Percentiles rank a stretch among this genome's conserved stretches.
Conservation (phyloP, 495 filamentous ascomycete genomes). For the Lichenothelia convexa region DNA sequence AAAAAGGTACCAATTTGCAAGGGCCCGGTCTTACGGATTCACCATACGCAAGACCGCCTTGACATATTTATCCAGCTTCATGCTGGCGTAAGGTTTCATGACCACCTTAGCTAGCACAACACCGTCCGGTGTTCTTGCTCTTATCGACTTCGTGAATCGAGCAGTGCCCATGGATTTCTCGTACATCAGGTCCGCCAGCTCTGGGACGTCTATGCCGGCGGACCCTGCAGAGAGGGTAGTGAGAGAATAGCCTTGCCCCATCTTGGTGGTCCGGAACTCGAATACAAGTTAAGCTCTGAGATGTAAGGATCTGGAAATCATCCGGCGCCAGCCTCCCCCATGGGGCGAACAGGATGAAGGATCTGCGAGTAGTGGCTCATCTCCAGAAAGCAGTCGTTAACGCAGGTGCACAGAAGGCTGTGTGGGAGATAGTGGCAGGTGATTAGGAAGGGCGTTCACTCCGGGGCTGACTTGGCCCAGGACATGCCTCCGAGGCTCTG, state of each 20-base stretch:
- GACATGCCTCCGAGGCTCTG: too few species aligned
- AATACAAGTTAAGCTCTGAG: too few species aligned
- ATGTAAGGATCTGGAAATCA: too few species aligned
- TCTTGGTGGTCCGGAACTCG: too few species aligned
- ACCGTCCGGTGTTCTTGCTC: conserved; percentile 75
- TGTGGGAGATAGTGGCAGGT: too few species aligned
- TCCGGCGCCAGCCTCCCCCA: too few species aligned
- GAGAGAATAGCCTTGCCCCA: conserved; percentile 96
- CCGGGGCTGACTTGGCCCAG: too few species aligned
- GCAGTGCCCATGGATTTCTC: conserved; percentile 84
- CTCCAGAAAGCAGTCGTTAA: too few species aligned
- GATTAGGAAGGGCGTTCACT: too few species aligned
- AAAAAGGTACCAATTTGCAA: conserved; percentile 3
- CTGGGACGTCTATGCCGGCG: conserved; percentile 82
- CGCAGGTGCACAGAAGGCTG: too few species aligned
- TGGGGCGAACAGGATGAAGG: too few species aligned
- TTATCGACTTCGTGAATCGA: conserved; percentile 94
- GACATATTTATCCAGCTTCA: conserved; percentile 62
- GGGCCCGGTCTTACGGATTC: neutral
- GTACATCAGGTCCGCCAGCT: conserved; percentile 74
- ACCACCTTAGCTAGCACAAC: conserved; percentile 84
- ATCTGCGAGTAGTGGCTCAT: too few species aligned
- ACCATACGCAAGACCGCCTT: conserved; percentile 50
- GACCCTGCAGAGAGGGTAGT: conserved; percentile 76
- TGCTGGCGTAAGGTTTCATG: conserved; percentile 66